Percentiles rank a stretch among this genome's conserved stretches.
Evolutionary conservation across 2,329 filamentous ascomycete species (phyloP).

Genomic region (Pseudopyricularia cyperi): DNA sequence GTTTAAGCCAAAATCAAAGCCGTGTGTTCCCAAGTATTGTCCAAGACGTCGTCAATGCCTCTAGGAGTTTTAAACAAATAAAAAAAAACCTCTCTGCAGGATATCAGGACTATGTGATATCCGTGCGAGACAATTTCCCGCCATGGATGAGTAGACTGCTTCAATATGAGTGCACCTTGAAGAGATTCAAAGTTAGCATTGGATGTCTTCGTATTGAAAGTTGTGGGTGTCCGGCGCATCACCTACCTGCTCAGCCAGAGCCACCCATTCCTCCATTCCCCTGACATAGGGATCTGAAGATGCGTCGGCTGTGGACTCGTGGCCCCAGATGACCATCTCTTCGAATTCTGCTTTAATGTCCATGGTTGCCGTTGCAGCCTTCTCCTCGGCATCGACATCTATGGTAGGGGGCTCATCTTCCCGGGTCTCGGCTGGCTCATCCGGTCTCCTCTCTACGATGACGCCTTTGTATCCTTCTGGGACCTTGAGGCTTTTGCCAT

Average conservation of each 20-base stretch:
- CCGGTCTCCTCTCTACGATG: conserved; percentile 31
- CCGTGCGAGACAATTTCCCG: no score
- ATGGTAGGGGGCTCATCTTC: conserved; percentile 9
- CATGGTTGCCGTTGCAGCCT: conserved; percentile 38
- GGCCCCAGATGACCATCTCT: conserved; percentile 70
- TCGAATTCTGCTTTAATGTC: conserved; percentile 58
- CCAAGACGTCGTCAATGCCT: no score
- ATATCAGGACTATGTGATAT: no score
- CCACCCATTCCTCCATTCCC: conserved; percentile 69
- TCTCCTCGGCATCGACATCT: conserved; percentile 25
- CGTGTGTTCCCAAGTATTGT: no score
- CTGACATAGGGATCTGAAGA: conserved; percentile 58
- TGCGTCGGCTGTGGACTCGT: conserved; percentile 53
- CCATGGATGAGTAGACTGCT: no score
- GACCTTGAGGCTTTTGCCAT: conserved; percentile 51
- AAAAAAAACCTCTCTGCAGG: no score
- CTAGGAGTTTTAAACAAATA: no score
- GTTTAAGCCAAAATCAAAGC: no score
- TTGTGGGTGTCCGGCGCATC: no score
- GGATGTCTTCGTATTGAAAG: no score
- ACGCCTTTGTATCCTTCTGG: conserved; percentile 61
- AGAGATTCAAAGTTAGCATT: no score
- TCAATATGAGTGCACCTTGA: no score
- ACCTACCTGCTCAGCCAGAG: conserved; percentile 41
- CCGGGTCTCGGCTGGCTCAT: conserved; percentile 16